A percentile compares a stretch with the other conserved stretches of the same genome.
phyloP scores from a whole-genome alignment of 495 filamentous ascomycete genomes.

The Penicillium lividum region DNA sequence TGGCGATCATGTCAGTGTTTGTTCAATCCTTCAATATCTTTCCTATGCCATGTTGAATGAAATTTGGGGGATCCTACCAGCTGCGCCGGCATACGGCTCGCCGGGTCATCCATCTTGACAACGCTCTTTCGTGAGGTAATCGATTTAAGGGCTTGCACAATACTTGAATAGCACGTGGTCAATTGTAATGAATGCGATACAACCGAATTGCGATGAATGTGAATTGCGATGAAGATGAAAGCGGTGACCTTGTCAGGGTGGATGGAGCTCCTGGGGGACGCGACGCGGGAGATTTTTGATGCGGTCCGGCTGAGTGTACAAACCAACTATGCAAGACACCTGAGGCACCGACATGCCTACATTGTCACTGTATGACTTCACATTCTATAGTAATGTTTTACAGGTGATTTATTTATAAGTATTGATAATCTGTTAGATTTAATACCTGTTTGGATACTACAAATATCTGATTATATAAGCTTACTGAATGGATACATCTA shows the following conservation, averaged over 20 bases:
- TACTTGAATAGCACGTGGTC: not conserved
- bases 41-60: not conserved
- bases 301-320: conserved; percentile 20
- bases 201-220: conserved; percentile 10
- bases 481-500: too few species aligned
- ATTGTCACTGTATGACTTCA: too few species aligned
- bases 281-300: conserved; percentile 44
- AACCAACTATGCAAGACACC: conserved; percentile 29
- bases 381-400: too few species aligned
- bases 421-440: too few species aligned
- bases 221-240: conserved; percentile 1
- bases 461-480: too few species aligned
- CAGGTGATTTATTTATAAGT: too few species aligned
- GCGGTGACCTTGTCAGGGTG: conserved; percentile 17
- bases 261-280: conserved; percentile 32
- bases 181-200: conserved; percentile 17
- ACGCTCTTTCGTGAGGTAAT: conserved; percentile 12
- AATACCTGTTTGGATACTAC: too few species aligned
- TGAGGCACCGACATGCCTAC: conserved; percentile 15
- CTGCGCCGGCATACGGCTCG: conserved; percentile 59
- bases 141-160: conserved; percentile 20
- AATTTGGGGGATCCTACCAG: conserved; percentile 49
- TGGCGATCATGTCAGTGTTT: conserved; percentile 24
- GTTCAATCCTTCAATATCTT: not conserved
- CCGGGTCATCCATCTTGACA: conserved; percentile 63